These are phyloP conservation scores for Conringia planisiliqua DNA, from an alignment of 345 rosid genomes.

Conservation along the genomic window DNA sequence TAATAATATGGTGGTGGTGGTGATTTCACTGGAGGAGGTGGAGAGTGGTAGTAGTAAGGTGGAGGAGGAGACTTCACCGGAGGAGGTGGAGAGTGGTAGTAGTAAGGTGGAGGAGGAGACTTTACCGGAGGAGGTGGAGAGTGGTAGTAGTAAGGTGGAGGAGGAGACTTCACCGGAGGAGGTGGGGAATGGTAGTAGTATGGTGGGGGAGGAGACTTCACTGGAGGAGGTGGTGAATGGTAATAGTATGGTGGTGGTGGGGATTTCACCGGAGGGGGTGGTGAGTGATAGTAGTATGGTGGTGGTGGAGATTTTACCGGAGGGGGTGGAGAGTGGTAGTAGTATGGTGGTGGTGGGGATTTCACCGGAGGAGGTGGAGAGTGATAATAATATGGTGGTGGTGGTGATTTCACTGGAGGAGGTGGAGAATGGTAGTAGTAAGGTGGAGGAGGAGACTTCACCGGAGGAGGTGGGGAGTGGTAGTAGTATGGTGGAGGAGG, in stretches of 20 bases:
- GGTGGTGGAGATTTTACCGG: conserved; percentile 14
- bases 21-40: conserved; percentile 28
- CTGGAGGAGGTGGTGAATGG: neutral
- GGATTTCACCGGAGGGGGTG: neutral
- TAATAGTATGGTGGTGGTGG: neutral
- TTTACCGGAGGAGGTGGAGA: neutral
- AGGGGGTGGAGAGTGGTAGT: conserved; percentile 14
- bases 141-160: neutral
- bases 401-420: conserved; percentile 14
- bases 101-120: neutral
- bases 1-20: conserved; percentile 35
- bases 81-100: conserved; percentile 19
- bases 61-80: conserved; percentile 36
- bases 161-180: neutral
- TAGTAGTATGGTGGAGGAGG: conserved; percentile 35
- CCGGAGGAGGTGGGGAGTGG: conserved; percentile 33
- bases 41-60: conserved; percentile 32
- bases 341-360: conserved; percentile 33
- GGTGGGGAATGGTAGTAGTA: neutral
- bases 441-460: conserved; percentile 21
- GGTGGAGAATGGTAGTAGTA: conserved; percentile 42
- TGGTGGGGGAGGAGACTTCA: neutral
- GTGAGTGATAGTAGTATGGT: conserved; percentile 5
- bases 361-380: conserved; percentile 4
- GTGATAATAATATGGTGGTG: conserved; percentile 34